These are phyloP conservation scores for Sicyos baderoa DNA, from an alignment of 306 rosid genomes.

Conservation along the genomic window DNA sequence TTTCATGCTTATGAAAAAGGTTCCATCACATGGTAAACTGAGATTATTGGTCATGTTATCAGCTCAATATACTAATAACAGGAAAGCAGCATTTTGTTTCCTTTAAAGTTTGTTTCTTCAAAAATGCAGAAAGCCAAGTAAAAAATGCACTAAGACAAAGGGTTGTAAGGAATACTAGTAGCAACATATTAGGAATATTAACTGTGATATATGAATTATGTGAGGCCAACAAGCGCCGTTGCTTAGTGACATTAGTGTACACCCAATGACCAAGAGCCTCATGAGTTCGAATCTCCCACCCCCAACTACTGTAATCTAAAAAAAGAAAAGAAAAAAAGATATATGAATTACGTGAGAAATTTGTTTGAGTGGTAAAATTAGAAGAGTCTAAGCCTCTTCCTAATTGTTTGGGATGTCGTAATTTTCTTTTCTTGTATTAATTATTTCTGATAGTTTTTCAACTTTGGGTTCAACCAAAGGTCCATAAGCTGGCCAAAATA, in stretches of 20 bases:
- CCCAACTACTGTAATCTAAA: too few relatives aligned
- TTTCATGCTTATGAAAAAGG: not conserved
- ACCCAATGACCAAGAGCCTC: too few relatives aligned
- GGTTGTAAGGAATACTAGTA: not conserved
- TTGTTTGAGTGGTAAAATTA: not conserved
- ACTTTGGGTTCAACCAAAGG: constrained; percentile 1
- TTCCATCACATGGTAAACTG: not conserved
- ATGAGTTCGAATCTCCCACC: too few relatives aligned
- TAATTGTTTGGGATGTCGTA: not conserved
- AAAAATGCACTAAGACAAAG: not conserved
- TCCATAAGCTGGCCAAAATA: not conserved
- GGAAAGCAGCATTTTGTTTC: not conserved
- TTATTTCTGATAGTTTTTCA: not conserved
- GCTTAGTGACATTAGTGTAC: too few relatives aligned
- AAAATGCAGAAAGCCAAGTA: not conserved
- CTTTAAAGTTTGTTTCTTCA: not conserved
- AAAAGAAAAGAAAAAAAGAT: too few relatives aligned
- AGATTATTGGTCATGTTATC: not conserved
- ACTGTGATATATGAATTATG: not conserved
- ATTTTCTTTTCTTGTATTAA: not conserved
- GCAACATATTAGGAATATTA: not conserved
- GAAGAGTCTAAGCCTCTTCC: not conserved
- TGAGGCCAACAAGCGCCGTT: too few relatives aligned
- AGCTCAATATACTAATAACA: not conserved
- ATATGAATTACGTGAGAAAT: not conserved